phyloP scores from a whole-genome alignment of 257 asterid genomes.

The Ocimum tenuiflorum region DNA sequence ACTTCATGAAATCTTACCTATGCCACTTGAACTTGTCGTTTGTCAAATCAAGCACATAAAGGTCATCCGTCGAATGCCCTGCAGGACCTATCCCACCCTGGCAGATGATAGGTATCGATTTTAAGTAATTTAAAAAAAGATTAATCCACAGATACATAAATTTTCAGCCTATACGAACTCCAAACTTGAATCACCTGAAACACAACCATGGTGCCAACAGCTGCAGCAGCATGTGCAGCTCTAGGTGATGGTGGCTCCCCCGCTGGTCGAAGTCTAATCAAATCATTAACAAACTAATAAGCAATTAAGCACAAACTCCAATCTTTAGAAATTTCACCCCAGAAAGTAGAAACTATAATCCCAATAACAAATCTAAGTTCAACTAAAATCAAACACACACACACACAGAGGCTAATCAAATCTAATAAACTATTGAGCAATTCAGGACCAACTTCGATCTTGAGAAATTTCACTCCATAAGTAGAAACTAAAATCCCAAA shows the following conservation, averaged over 20 bases:
- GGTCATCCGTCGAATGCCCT: slow-evolving; percentile 95
- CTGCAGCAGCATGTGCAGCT: slow-evolving; percentile 96
- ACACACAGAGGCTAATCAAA: not conserved
- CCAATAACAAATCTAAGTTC: slow-evolving; percentile 1
- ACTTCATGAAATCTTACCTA: slow-evolving; percentile 45
- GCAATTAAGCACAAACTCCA: not conserved
- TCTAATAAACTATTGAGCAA: too few relatives aligned
- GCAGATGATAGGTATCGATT: slow-evolving; percentile 23
- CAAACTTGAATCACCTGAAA: slow-evolving; percentile 65
- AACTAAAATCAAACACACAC: not conserved
- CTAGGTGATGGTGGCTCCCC: slow-evolving; percentile 99
- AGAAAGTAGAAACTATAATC: slow-evolving; percentile 2
- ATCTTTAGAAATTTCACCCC: slow-evolving; percentile 10
- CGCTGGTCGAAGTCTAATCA: slow-evolving; percentile 73
- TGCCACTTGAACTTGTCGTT: slow-evolving; percentile 97
- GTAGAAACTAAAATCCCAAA: too few relatives aligned
- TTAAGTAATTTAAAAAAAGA: not conserved
- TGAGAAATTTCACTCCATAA: too few relatives aligned
- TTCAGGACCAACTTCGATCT: too few relatives aligned
- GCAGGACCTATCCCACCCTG: slow-evolving; percentile 99
- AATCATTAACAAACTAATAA: slow-evolving; percentile 21
- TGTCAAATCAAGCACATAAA: slow-evolving; percentile 85
- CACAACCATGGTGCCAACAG: slow-evolving; percentile 98
- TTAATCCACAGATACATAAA: not conserved
- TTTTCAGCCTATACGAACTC: slow-evolving; percentile 5